Base-by-base conservation (phyloP, 208 protist genomes). In the Zelonia costaricensis region DNA sequence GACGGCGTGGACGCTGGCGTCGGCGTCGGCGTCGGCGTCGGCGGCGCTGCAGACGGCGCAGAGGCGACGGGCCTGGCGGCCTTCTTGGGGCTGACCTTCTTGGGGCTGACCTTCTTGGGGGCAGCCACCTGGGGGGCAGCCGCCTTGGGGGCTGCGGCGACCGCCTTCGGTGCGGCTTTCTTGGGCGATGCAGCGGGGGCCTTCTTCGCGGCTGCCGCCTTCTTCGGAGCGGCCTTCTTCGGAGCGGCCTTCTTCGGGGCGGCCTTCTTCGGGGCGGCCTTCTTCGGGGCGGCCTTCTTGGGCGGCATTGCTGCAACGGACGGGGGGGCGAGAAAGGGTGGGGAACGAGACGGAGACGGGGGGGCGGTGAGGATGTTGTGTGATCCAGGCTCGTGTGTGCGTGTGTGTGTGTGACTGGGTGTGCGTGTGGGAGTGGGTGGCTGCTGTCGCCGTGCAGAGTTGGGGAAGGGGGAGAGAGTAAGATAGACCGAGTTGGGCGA, bases 281-380 rank as follows among this genome's bases (percentile, higher is more conserved):
- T 74, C 60, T 62, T 74, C 4, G 61, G 13, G 16, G 62, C 39
- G n/a, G 58, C 40, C 57, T 74, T 64, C 66, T 67, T 73, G 6
- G 49, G n/a, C 10, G 45, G n/a, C n/a, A n/a, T n/a, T n/a, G n/a
- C n/a, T n/a, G n/a, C n/a, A n/a, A 15, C 12, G 48, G 31, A 15
- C 20, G 49, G 4, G 45, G 30, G 1, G 57, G 18, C 2, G 31
- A 22, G 46, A 18, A 18, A 52, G 22, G 16, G 8, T 7, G 18
- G 22, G 18, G 25, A 52, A 52, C 15, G 27, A n/a, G n/a, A n/a
- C n/a, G n/a, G n/a, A n/a, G 36, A 42, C 10, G 36, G 36, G 36
- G 36, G 36, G n/a, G n/a, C n/a, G n/a, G n/a, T n/a, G n/a, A n/a
- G n/a, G n/a, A n/a, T n/a, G n/a, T n/a, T n/a, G n/a, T n/a, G n/a